Conservation (phyloP, 352 stramenopile genomes). For the Peronospora tabacina region DNA sequence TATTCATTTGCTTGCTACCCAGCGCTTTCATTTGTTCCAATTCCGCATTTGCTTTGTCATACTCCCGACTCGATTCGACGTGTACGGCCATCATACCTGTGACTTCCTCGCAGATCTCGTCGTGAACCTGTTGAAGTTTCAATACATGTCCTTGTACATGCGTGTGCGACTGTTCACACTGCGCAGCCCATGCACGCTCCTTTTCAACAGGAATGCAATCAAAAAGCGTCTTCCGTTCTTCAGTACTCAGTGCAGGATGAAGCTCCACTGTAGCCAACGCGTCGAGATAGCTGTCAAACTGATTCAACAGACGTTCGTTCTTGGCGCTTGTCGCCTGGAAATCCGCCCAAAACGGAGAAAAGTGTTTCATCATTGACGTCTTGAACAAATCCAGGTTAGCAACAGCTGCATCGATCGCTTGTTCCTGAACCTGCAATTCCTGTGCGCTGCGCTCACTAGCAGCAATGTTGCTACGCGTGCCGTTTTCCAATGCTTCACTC, state of each 20-base stretch:
- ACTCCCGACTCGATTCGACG: slow-evolving; percentile 36
- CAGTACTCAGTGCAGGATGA: slow-evolving; percentile 53
- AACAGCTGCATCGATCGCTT: slow-evolving; percentile 65
- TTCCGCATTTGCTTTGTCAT: slow-evolving; percentile 36
- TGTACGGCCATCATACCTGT: slow-evolving; percentile 39
- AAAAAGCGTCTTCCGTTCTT: slow-evolving; percentile 56
- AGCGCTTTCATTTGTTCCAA: slow-evolving; percentile 48
- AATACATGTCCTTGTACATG: slow-evolving; percentile 57
- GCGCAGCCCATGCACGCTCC: slow-evolving; percentile 64
- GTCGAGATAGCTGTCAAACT: slow-evolving; percentile 65
- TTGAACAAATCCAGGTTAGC: slow-evolving; percentile 79
- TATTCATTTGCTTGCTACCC: slow-evolving; percentile 37
- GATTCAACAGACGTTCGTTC: slow-evolving; percentile 50
- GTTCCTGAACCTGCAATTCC: slow-evolving; percentile 56
- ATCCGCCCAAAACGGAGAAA: slow-evolving; percentile 72
- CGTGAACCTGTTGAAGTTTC: slow-evolving; percentile 55
- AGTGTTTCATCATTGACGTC: slow-evolving; percentile 75
- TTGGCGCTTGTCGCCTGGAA: slow-evolving; percentile 49
- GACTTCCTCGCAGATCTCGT: slow-evolving; percentile 64
- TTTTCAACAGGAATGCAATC: slow-evolving; percentile 79
- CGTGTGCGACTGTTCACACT: slow-evolving; percentile 72
- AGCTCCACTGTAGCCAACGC: slow-evolving; percentile 50
- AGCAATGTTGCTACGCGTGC: slow-evolving; percentile 44
- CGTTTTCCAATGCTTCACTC: slow-evolving; percentile 50
- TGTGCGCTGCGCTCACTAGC: slow-evolving; percentile 44